Percentiles rank a stretch among this genome's conserved stretches.
Conservation (phyloP, 1,139 yeast genomes). For the Blastobotrys raffinosifermentans region DNA sequence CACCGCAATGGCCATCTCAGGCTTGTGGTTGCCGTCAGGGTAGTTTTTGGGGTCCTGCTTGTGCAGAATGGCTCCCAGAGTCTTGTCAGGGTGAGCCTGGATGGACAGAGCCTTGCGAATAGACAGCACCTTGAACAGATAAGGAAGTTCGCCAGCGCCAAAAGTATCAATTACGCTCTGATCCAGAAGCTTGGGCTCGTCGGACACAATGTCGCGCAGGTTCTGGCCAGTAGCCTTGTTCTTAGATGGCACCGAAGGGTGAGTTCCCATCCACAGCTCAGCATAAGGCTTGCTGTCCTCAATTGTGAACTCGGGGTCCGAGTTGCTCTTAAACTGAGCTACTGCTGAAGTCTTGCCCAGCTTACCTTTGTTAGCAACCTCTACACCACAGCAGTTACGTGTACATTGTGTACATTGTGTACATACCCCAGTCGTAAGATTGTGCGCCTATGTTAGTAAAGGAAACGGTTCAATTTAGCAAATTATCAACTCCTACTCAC, state of each 20-base stretch:
- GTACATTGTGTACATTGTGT: not conserved
- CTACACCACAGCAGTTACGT: not conserved
- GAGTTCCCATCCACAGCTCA: conserved; percentile 96
- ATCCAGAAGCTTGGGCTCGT: conserved; percentile 57
- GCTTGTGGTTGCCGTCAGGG: conserved; percentile 97
- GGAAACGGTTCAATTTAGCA: not conserved
- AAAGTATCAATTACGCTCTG: conserved; percentile 55
- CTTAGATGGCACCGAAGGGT: conserved; percentile 83
- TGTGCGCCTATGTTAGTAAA: conserved; percentile 33
- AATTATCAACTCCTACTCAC: conserved; percentile 17
- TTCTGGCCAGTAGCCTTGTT: conserved; percentile 48
- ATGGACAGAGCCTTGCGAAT: conserved; percentile 88
- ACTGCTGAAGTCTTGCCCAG: conserved; percentile 79
- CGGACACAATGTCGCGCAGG: conserved; percentile 59
- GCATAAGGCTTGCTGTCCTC: conserved; percentile 59
- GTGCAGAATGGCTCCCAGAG: conserved; percentile 69
- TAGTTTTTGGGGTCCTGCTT: conserved; percentile 83
- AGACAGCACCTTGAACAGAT: conserved; percentile 86
- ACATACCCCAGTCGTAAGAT: conserved; percentile 40
- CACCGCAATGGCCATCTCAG: conserved; percentile 98
- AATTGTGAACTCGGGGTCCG: conserved; percentile 53
- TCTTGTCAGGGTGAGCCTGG: conserved; percentile 97
- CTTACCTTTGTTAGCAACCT: conserved; percentile 75
- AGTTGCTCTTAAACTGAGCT: conserved; percentile 72
- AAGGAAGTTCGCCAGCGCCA: conserved; percentile 76